Evolutionary conservation across 2,329 filamentous ascomycete genomes (phyloP).

Genomic region (Zasmidium angulare): DNA sequence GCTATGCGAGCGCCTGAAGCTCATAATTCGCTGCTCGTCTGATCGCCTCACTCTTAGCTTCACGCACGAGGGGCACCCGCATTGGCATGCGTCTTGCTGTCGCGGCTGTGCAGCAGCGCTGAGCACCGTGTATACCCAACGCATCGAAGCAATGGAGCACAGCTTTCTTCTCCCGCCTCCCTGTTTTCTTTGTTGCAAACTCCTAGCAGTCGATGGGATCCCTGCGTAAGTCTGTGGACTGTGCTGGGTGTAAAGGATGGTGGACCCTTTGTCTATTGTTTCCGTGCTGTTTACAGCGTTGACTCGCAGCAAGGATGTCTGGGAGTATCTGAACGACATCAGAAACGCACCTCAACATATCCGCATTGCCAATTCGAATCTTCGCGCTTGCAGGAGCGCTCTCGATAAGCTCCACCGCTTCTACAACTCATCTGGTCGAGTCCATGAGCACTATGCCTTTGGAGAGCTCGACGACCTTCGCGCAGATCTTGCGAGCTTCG

Average conservation of each 20-base stretch:
- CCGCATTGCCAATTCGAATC: not conserved
- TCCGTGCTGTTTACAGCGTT: not conserved
- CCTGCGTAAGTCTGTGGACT: not conserved
- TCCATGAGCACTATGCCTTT: not conserved
- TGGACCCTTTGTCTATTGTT: not conserved
- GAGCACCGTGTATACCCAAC: not conserved
- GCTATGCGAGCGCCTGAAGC: not conserved
- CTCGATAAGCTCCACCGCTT: not conserved
- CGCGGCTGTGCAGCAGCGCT: not conserved
- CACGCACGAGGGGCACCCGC: not conserved
- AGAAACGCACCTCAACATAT: not conserved
- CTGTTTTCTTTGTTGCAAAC: not conserved
- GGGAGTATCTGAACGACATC: not conserved
- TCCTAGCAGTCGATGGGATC: not conserved
- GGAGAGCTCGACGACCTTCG: not conserved
- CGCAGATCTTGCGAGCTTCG: not conserved
- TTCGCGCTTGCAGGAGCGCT: not conserved
- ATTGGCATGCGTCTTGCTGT: not conserved
- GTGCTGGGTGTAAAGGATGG: not conserved
- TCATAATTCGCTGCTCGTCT: not conserved
- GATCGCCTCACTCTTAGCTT: not conserved
- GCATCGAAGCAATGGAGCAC: not conserved
- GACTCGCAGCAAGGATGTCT: not conserved
- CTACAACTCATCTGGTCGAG: not conserved
- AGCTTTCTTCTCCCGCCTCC: not conserved